Evolutionary conservation across 257 asterid genomes (phyloP).

Genomic region (Capsicum pubescens): DNA sequence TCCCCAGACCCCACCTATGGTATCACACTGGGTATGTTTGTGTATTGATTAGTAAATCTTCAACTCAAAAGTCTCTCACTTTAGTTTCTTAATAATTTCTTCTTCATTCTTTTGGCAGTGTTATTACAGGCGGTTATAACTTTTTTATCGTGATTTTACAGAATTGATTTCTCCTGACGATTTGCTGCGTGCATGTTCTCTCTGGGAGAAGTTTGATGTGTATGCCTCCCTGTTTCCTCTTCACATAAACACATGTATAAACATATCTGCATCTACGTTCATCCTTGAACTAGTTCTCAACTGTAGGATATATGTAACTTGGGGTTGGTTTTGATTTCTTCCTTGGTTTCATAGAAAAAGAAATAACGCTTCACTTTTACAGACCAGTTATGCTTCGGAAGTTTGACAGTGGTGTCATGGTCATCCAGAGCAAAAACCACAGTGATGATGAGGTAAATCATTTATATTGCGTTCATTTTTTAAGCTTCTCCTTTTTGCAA

Average conservation of each 20-base stretch:
- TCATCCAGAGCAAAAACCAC: constrained; percentile 85
- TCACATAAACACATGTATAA: background rate
- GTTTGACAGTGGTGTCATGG: constrained; percentile 97
- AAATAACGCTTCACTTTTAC: constrained; percentile 34
- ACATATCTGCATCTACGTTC: background rate
- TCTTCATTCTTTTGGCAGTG: background rate
- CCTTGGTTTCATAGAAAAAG: background rate
- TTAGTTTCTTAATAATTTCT: background rate
- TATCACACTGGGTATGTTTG: background rate
- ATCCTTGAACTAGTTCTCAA: background rate
- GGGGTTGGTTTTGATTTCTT: background rate
- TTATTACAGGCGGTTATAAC: constrained; percentile 8
- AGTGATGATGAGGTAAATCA: constrained; percentile 85
- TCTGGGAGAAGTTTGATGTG: constrained; percentile 97
- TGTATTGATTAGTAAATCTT: background rate
- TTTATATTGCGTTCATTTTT: background rate
- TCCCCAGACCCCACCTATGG: background rate
- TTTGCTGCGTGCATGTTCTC: constrained; percentile 91
- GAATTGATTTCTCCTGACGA: constrained; percentile 98
- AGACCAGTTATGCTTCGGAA: constrained; percentile 92
- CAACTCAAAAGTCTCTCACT: constrained; percentile 6
- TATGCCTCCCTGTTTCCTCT: constrained; percentile 44
- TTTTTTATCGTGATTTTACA: constrained; percentile 35
- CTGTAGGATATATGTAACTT: background rate
- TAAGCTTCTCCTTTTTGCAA: background rate